A percentile compares a stretch with the other conserved stretches of the same genome.
Conservation (phyloP, 805 yeast species). For the Saturnispora quitensis region DNA sequence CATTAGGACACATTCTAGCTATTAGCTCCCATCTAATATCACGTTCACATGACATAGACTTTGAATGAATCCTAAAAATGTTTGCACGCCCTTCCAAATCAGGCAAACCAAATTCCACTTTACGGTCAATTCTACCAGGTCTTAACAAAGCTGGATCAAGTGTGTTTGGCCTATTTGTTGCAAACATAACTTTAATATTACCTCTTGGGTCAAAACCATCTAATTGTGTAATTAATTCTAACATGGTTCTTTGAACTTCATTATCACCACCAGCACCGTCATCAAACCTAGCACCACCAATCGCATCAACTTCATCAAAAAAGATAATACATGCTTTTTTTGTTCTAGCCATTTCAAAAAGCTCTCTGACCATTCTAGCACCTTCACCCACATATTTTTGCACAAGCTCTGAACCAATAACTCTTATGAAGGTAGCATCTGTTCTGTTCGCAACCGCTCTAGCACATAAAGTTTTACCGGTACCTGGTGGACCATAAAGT, state of each 20-base stretch:
- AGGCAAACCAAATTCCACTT: constrained; percentile 93
- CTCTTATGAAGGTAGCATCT: constrained; percentile 96
- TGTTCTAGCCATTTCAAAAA: constrained; percentile 98
- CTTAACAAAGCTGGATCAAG: constrained; percentile 95
- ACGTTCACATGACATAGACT: constrained; percentile 95
- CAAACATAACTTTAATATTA: constrained; percentile 98
- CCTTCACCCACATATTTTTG: constrained; percentile 99
- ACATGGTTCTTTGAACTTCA: constrained; percentile 98
- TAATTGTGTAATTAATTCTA: constrained; percentile 93
- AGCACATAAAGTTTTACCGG: constrained; percentile 97
- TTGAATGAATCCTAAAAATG: constrained; percentile 93
- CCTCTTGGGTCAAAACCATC: constrained; percentile 99
- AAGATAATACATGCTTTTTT: constrained; percentile 97
- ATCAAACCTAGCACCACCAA: constrained; percentile 99
- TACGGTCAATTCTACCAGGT: constrained; percentile 98
- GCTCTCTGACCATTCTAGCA: constrained; percentile 98
- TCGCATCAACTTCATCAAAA: constrained; percentile 97
- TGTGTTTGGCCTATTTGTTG: constrained; percentile 96
- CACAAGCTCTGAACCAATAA: constrained; percentile 95
- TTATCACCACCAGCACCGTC: constrained; percentile 99
- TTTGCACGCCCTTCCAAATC: constrained; percentile 97
- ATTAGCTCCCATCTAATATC: constrained; percentile 98
- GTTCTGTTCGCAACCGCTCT: constrained; percentile 99
- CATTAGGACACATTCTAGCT: constrained; percentile 93
- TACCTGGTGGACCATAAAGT: constrained; percentile 97